These are phyloP conservation scores for Schizosaccharomyces octosporus DNA, from an alignment of 805 yeast genomes.

Conservation along the genomic window DNA sequence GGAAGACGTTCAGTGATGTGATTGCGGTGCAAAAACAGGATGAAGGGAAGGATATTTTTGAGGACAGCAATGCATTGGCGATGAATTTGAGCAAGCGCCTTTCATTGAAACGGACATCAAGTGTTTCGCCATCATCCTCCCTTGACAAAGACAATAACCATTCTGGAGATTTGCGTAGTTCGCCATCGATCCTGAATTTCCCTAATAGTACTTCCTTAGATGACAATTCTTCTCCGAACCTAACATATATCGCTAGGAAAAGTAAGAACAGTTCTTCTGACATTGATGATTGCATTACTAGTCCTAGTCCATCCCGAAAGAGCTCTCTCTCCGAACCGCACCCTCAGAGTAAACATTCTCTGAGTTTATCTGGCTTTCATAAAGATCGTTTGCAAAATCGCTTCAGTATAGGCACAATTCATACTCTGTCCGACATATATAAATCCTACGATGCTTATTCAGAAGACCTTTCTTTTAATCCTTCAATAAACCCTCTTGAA, in stretches of 20 bases:
- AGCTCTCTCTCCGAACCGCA: not conserved
- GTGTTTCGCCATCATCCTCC: too few relatives aligned
- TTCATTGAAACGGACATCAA: too few relatives aligned
- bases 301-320: not conserved
- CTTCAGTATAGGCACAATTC: not conserved
- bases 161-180: too few relatives aligned
- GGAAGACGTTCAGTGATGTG: not conserved
- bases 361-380: not conserved
- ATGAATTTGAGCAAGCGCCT: too few relatives aligned
- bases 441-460: constrained; percentile 5
- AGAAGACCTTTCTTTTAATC: constrained; percentile 4
- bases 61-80: not conserved
- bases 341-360: not conserved
- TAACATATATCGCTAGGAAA: too few relatives aligned
- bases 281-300: not conserved
- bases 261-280: too few relatives aligned
- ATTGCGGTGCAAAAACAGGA: not conserved
- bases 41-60: not conserved
- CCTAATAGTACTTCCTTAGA: too few relatives aligned
- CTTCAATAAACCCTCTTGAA: constrained; percentile 7
- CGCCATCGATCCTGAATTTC: too few relatives aligned
- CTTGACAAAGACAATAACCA: too few relatives aligned
- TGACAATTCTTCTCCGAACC: too few relatives aligned
- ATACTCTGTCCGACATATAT: not conserved
- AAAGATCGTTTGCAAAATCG: not conserved